phyloP scores from a whole-genome alignment of 805 yeast species.

The Metschnikowia bowlesiae region DNA sequence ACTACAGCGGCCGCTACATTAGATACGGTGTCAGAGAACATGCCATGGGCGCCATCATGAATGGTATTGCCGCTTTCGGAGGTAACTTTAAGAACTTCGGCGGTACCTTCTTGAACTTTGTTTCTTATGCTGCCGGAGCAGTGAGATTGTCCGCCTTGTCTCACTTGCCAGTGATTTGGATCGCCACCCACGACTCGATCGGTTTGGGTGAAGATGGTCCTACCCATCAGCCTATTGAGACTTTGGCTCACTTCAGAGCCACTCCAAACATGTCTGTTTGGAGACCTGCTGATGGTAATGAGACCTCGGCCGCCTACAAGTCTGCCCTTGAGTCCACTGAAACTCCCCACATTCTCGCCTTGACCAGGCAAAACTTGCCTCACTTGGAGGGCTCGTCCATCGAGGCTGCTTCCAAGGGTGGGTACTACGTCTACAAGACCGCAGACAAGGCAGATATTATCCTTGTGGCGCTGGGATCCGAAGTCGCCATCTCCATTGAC shows the following conservation, averaged over 20 bases:
- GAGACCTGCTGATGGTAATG: conserved; percentile 95
- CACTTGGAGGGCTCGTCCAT: conserved; percentile 90
- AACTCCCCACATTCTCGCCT: conserved; percentile 72
- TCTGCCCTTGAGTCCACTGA: conserved; percentile 54
- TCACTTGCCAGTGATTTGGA: conserved; percentile 80
- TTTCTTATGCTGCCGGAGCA: conserved; percentile 80
- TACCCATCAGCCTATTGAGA: conserved; percentile 90
- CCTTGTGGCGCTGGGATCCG: conserved; percentile 91
- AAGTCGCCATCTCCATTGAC: conserved; percentile 76
- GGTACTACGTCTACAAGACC: conserved; percentile 54
- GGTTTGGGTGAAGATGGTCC: conserved; percentile 94
- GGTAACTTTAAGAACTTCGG: conserved; percentile 87
- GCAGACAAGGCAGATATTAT: conserved; percentile 63
- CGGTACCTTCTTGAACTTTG: conserved; percentile 96
- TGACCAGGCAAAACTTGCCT: conserved; percentile 84
- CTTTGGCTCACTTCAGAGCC: conserved; percentile 83
- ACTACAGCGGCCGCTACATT: conserved; percentile 86
- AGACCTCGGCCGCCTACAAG: conserved; percentile 77
- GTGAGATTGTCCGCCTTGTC: conserved; percentile 80
- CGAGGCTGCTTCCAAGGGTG: conserved; percentile 94
- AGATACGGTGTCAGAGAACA: conserved; percentile 99
- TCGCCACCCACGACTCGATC: conserved; percentile 86
- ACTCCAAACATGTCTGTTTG: conserved; percentile 76
- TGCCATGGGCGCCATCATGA: conserved; percentile 97
- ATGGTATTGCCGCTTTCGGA: conserved; percentile 92